phyloP scores from a whole-genome alignment of 1,139 yeast species.

The Kurtzmaniella quercitrusa region DNA sequence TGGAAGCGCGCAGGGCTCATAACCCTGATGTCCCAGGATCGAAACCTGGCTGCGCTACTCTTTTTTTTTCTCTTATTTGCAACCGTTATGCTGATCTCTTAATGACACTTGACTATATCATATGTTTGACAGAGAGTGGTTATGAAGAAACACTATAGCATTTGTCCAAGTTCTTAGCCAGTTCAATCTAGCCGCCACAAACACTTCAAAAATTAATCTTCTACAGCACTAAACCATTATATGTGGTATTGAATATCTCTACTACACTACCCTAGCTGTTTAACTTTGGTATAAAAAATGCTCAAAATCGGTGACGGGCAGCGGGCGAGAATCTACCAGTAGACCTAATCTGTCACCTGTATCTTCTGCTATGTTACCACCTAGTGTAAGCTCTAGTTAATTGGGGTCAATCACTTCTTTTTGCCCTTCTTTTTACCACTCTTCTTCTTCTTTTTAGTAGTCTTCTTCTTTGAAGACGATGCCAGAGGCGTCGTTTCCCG shows the following conservation, averaged over 20 bases:
- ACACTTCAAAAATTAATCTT: no score
- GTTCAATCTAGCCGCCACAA: no score
- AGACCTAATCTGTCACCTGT: no score
- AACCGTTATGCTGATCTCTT: neutral
- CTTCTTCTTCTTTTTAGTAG: slow-evolving; percentile 14
- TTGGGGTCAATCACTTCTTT: slow-evolving; percentile 3
- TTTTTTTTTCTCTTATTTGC: slow-evolving; percentile 1
- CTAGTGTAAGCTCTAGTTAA: neutral
- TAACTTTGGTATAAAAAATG: neutral
- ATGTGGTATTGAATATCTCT: no score
- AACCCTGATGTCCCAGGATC: slow-evolving; percentile 99
- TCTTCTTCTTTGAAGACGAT: slow-evolving; percentile 7
- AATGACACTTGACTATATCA: no score
- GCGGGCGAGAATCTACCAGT: neutral
- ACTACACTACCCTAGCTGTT: neutral
- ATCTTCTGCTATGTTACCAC: neutral
- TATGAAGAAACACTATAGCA: no score
- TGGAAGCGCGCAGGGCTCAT: slow-evolving; percentile 99
- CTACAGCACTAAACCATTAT: no score
- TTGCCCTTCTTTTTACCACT: slow-evolving; percentile 14
- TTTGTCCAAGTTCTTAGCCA: no score
- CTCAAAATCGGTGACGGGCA: neutral
- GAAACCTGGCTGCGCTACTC: slow-evolving; percentile 91
- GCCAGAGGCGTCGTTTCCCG: neutral
- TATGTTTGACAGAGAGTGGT: no score